phyloP scores from a whole-genome alignment of 1,284 basidiomycete species.

The Agaricales sp. region DNA sequence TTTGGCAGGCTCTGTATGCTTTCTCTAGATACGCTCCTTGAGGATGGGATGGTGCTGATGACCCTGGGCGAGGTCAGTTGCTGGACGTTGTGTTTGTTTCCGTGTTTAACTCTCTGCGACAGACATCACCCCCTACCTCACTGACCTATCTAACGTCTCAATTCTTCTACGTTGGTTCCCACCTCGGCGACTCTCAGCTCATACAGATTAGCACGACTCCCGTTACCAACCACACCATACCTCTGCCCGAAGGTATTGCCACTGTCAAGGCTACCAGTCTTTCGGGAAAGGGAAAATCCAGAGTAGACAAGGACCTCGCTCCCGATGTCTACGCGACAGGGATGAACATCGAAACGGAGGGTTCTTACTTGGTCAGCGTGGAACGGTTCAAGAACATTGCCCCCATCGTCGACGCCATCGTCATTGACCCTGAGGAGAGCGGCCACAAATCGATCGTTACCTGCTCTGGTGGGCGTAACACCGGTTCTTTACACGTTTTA shows the following conservation, averaged over 20 bases:
- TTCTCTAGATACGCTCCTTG: constrained; percentile 36
- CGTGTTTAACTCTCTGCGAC: constrained; percentile 4
- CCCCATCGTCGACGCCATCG: constrained; percentile 78
- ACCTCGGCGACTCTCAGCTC: constrained; percentile 75
- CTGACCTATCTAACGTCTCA: constrained; percentile 71
- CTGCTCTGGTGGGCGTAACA: constrained; percentile 78
- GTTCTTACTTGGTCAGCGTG: constrained; percentile 45
- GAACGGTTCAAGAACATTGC: constrained; percentile 75
- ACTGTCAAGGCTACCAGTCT: constrained; percentile 37
- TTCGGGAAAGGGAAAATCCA: constrained; percentile 13
- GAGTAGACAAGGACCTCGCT: constrained; percentile 25
- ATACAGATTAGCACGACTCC: constrained; percentile 45
- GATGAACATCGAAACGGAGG: constrained; percentile 38
- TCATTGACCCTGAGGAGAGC: constrained; percentile 68
- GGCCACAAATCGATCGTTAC: constrained; percentile 79
- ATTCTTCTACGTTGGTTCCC: constrained; percentile 75
- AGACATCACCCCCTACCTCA: constrained; percentile 72
- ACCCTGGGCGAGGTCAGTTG: constrained; percentile 66
- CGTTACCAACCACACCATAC: constrained; percentile 26
- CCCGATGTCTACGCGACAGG: constrained; percentile 26
- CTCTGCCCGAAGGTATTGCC: constrained; percentile 40
- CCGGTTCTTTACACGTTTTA: constrained; percentile 75
- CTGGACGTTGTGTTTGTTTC: constrained; percentile 2
- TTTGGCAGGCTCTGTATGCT: constrained; percentile 67
- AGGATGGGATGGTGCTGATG: constrained; percentile 43